A percentile compares a stretch with the other conserved stretches of the same genome.
Conservation (phyloP, 306 rosid species). For the Cicer bijugum region DNA sequence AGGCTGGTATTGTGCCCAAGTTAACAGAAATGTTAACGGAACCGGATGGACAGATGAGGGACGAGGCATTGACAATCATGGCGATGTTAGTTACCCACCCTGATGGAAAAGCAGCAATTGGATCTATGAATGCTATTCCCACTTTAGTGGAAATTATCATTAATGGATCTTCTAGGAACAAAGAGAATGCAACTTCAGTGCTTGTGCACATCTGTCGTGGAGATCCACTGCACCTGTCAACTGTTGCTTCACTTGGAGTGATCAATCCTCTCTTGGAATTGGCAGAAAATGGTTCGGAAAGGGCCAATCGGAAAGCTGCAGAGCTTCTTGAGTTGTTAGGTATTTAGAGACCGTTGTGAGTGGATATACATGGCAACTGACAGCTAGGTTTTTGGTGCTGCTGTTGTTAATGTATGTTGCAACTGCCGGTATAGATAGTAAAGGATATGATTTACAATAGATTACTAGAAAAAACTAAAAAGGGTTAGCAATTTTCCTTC, state of each 20-base stretch:
- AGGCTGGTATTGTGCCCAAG: slow-evolving; percentile 78
- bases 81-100: slow-evolving; percentile 70
- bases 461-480: not conserved
- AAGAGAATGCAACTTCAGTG: slow-evolving; percentile 87
- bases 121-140: slow-evolving; percentile 60
- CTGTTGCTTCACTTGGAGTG: slow-evolving; percentile 62
- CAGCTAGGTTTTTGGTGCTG: slow-evolving; percentile 52
- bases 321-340: slow-evolving; percentile 72
- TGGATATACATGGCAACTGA: slow-evolving; percentile 47
- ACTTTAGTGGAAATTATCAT: slow-evolving; percentile 65
- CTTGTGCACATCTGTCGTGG: slow-evolving; percentile 71
- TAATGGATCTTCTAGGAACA: slow-evolving; percentile 69
- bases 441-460: slow-evolving; percentile 5
- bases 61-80: slow-evolving; percentile 75
- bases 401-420: slow-evolving; percentile 43
- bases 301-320: slow-evolving; percentile 76
- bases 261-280: slow-evolving; percentile 57
- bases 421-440: slow-evolving; percentile 35
- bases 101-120: slow-evolving; percentile 72
- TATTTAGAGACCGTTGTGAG: slow-evolving; percentile 50
- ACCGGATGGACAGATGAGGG: slow-evolving; percentile 77
- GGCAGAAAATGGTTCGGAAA: slow-evolving; percentile 69
- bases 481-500: slow-evolving; percentile 33
- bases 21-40: slow-evolving; percentile 71
- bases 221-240: slow-evolving; percentile 55